Conservation (phyloP, 140 eudicot species). For the Anethum foeniculum region DNA sequence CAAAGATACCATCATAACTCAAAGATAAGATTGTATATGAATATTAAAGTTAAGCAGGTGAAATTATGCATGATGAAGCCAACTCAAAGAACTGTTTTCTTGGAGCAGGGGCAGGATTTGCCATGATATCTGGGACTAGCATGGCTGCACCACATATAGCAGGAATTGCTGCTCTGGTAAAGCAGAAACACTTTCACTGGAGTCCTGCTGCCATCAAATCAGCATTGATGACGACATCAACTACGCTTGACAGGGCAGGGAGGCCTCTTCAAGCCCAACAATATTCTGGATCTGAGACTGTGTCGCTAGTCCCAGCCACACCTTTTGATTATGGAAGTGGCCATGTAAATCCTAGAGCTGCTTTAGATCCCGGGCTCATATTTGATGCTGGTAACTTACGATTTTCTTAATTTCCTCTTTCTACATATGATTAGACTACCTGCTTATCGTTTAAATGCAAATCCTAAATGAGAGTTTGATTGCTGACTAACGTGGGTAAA, state of each 20-base stretch:
- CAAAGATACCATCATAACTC: background rate
- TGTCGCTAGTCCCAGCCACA: slow-evolving; percentile 72
- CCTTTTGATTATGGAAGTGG: slow-evolving; percentile 99
- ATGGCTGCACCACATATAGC: slow-evolving; percentile 99
- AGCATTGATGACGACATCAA: slow-evolving; percentile 89
- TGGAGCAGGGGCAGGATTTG: slow-evolving; percentile 83
- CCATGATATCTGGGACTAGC: slow-evolving; percentile 99
- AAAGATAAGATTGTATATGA: background rate
- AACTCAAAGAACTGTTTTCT: slow-evolving; percentile 4
- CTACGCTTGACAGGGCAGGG: slow-evolving; percentile 71
- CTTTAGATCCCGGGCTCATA: slow-evolving; percentile 86
- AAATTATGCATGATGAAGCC: background rate
- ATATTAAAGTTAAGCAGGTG: background rate
- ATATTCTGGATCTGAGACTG: slow-evolving; percentile 67
- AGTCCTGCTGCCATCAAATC: slow-evolving; percentile 98
- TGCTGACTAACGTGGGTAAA: background rate
- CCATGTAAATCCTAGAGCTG: slow-evolving; percentile 93
- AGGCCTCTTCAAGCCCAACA: slow-evolving; percentile 92
- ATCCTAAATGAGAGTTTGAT: background rate
- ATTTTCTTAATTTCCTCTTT: background rate
- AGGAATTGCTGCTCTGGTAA: slow-evolving; percentile 90
- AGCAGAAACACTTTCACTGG: slow-evolving; percentile 97
- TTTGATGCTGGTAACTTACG: slow-evolving; percentile 72
- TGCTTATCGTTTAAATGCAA: background rate
- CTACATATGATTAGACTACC: background rate